Evolutionary conservation across 495 filamentous ascomycete genomes (phyloP), one percentile per base, ranked within the genome.

Genomic region (Neurospora sp.): DNA sequence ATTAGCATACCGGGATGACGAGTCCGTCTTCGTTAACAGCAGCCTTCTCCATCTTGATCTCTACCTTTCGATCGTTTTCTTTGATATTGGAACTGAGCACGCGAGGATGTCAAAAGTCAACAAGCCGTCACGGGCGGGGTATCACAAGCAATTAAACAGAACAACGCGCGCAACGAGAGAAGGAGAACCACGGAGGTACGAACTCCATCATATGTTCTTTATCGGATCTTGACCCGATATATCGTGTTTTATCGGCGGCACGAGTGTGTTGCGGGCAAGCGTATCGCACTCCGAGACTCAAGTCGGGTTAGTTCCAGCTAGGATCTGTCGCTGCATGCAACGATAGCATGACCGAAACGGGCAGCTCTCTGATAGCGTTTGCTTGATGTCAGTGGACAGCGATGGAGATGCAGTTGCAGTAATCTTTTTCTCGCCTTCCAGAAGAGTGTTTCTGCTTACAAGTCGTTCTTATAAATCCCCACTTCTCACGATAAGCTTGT

Each of bases 11-110:
- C 20, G 91, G 90, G 78, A 93, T 94, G 73, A 88, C 81, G 31
- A 93, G 85, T 44, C 88, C 88, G 70, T 92, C 89, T 71, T 87
- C 86, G 44, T 88, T 84, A 16, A 93, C 90, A 8, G 87, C 91
- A 9, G 87, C 85, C 37, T 84, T 78, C 65, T 83, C 82, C 84
- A 86, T 85, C 12, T 75, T 74, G 14, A 16, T 1, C 3, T 41
- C 7, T 59, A 31, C 17, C 3, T 31, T 48, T 6, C 0, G 12
- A 1, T 70, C n/a, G 31, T n/a, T 35, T 59, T 12, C 31, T 48
- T 16, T 35, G 17, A 9, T 48, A n/a, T 44, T 6, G 16, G 38
- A 22, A 48, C 39, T 39, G 38, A 42, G 41, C 31, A 59, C 39
- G 41, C 48, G 10, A 59, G 4, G 20, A 31, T 1, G 8, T 59